Base-by-base conservation (phyloP, 306 rosid species). In the Rosa chinensis region DNA sequence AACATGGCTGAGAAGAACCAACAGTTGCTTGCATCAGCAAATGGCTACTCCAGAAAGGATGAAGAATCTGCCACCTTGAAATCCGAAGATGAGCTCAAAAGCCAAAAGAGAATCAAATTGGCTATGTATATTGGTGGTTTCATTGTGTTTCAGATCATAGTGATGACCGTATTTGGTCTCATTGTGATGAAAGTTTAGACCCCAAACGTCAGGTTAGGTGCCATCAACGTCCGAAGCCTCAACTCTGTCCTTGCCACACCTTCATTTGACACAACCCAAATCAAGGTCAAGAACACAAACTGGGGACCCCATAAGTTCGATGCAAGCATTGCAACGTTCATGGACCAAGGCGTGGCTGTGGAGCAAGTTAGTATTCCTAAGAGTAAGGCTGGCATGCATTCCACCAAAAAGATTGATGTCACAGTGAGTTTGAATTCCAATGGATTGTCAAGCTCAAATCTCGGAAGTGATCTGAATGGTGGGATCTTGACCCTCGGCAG, bases 1-100 rank as follows among this genome's bases (percentile, higher is more conserved):
- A 42, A 52, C 7, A 82, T 83, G 83, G 72, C 82, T 0, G 83
- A 79, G 74, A 70, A 62, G 50, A 61, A 20, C 11, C 50, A 83
- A 4, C 77, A 69, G 42, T 68, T 43, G 5, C 73, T 59, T 42
- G 82, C 86, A 18, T 79, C 86, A 23, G 64, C 32, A 20, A 58
- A 21, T 9, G 64, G 35, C 4, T 32, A 71, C 39, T 6, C 17
- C 40, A 47, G 35, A 6, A 71, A 14, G 12, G 56, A 48, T 25
- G n/a, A 7, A 74, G 77, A 37, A n/a, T 53, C 50, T 2, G 6
- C 25, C 63, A 18, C 32, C n/a, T n/a, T 39, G 49, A 14, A 35
- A 21, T 72, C 76, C 20, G 16, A 58, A 8, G 6, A 39, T 18
- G 77, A 74, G 78, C 78, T 74, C 11, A 20, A 59, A 4, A 68